Conservation (phyloP, 768 basidiomycete genomes). For the Krasilnikovozyma curviuscula region DNA sequence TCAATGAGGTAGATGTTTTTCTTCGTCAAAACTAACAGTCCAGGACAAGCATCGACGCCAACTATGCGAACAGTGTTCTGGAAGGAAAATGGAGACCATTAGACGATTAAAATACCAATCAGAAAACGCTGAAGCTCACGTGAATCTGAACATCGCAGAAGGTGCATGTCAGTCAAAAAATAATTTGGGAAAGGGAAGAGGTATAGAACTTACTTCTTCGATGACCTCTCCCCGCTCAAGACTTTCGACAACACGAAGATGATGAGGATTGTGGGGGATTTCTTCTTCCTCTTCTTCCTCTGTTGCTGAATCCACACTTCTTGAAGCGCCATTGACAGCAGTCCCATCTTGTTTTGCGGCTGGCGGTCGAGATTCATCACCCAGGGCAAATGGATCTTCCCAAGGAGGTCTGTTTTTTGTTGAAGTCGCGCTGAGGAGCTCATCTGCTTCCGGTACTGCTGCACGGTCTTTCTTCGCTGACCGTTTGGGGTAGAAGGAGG, state of each 20-base stretch:
- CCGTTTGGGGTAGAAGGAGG: slow-evolving; percentile 8
- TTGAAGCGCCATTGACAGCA: slow-evolving; percentile 1
- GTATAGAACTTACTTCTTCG: slow-evolving; percentile 32
- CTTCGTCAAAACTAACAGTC: slow-evolving; percentile 66
- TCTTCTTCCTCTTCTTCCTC: slow-evolving; percentile 32
- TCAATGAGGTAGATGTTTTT: slow-evolving; percentile 79
- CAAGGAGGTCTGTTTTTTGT: slow-evolving; percentile 20
- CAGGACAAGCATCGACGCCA: slow-evolving; percentile 82
- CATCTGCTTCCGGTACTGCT: slow-evolving; percentile 22
- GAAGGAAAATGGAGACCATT: slow-evolving; percentile 27
- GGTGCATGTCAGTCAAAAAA: no score
- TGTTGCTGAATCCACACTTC: neutral
- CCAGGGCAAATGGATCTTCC: slow-evolving; percentile 24
- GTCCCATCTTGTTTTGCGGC: slow-evolving; percentile 7
- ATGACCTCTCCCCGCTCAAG: slow-evolving; percentile 78
- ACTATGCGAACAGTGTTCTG: slow-evolving; percentile 69
- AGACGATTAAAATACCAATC: neutral
- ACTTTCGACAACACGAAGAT: no score
- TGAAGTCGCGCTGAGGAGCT: slow-evolving; percentile 19
- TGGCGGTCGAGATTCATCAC: slow-evolving; percentile 17
- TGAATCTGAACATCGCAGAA: slow-evolving; percentile 11
- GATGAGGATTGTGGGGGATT: slow-evolving; percentile 49
- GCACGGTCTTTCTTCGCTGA: slow-evolving; percentile 14
- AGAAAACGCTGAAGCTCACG: slow-evolving; percentile 10
- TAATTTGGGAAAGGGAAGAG: neutral